Base-by-base conservation (phyloP, 805 yeast genomes). In the Diddensiella santjacobensis region DNA sequence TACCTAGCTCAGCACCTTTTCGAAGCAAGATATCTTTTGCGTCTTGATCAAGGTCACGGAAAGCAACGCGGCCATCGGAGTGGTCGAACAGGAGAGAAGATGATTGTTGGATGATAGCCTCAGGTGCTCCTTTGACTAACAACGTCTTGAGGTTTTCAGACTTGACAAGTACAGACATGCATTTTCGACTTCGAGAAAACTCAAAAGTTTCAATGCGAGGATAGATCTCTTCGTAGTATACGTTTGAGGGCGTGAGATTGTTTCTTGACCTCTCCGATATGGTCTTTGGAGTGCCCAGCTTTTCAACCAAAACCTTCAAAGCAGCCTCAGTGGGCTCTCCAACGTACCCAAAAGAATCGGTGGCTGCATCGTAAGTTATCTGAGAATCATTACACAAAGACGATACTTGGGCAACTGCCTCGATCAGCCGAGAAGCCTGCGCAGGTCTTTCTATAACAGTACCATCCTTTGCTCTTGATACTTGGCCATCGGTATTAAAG, bases 311-410 rank as follows among this genome's bases (percentile, higher is more conserved):
- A 2, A 74, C 75, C 48, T 72, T 72, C 30, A 73, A 65, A 5
- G 73, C 73, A 39, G 75, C 72, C 60, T 78, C 82, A 4, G 81
- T 78, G 23, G 81, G 80, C 59, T 78, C 82, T 43, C 82, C 82
- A 55, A 70, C 59, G 24, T 63, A 60, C 15, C 59, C 44, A 45
- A 53, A 45, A 39, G 66, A 67, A 3, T 63, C 66, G 23, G 63
- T 56, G 23, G 59, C 62, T 30, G 56, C 64, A 47, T 70, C 67
- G 40, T 54, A 50, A 3, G 53, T 57, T 19, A 66, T 22, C 49
- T 60, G 60, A 20, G 65, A 59, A 20, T 71, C 65, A n/a, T 70
- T 63, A 23, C 78, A 74, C 44, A 72, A 61, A 45, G 71, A 65
- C 19, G 73, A 70, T 37, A 73, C 64, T 40, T 69, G 61, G 5